Percentiles rank a stretch among this genome's conserved stretches.
phyloP scores from a whole-genome alignment of 169 alveolate genomes.

The Eimeria necatrix region DNA sequence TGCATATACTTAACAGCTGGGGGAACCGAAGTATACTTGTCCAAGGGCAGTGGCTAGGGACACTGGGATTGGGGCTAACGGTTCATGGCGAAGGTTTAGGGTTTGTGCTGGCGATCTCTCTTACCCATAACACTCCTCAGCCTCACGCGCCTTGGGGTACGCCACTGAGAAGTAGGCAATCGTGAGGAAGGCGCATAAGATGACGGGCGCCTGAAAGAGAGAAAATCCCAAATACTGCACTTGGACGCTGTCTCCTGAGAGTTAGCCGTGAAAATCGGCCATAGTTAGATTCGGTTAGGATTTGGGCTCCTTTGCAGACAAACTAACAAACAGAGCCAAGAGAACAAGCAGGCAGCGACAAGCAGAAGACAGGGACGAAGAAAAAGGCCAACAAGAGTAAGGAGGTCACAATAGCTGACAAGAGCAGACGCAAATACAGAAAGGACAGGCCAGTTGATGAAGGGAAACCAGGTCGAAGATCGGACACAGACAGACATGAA shows the following conservation, averaged over 20 bases:
- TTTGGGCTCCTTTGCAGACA: neutral
- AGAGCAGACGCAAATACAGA: too few species aligned
- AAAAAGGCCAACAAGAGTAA: neutral
- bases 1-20: neutral
- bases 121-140: neutral
- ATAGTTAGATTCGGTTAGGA: neutral
- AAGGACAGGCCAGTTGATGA: too few species aligned
- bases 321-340: neutral
- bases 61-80: neutral
- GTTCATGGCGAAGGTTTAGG: neutral
- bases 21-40: too few species aligned
- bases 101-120: neutral
- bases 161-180: conserved; percentile 7
- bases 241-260: neutral
- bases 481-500: too few species aligned
- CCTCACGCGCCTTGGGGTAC: conserved; percentile 18
- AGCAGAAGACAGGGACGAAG: neutral
- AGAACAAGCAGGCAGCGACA: neutral
- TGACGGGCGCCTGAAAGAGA: neutral
- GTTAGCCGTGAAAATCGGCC: neutral
- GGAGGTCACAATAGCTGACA: too few species aligned
- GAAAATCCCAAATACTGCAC: neutral
- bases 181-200: conserved; percentile 21
- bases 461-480: too few species aligned
- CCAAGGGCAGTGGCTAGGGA: too few species aligned